Conservation (phyloP, 306 rosid species). For the Datisca glomerata region DNA sequence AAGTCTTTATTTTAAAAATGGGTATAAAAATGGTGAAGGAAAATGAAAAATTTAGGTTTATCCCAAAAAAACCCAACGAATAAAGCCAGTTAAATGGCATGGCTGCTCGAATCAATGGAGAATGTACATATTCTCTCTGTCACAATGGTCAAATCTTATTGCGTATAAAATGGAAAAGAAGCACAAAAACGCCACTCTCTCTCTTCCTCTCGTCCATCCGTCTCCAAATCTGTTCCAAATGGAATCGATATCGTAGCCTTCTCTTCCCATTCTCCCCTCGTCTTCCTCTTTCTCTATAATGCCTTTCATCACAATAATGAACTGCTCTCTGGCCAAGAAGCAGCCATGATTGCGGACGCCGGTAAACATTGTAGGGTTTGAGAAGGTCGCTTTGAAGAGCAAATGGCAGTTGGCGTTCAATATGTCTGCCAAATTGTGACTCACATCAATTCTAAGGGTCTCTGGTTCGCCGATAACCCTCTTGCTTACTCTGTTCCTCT, state of each 20-base stretch:
- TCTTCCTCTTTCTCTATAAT: neutral
- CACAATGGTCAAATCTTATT: neutral
- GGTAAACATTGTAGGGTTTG: neutral
- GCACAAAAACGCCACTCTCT: neutral
- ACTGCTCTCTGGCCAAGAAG: neutral
- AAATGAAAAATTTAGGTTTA: too few species aligned
- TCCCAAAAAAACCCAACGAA: too few species aligned
- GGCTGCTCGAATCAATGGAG: too few species aligned
- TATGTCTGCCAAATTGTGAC: neutral
- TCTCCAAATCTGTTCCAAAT: conserved; percentile 1
- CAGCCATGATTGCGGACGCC: neutral
- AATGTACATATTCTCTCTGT: too few species aligned
- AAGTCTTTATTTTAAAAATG: too few species aligned
- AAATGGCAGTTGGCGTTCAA: neutral
- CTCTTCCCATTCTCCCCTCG: neutral
- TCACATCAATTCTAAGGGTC: conserved; percentile 23
- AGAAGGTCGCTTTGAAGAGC: neutral
- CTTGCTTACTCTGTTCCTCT: conserved; percentile 29
- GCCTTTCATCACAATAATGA: neutral
- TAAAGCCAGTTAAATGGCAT: too few species aligned
- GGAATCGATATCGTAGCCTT: neutral
- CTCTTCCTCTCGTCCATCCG: conserved; percentile 1
- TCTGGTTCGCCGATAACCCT: conserved; percentile 44
- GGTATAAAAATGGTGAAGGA: too few species aligned
- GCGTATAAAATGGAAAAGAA: conserved; percentile 1